Evolutionary conservation across 805 yeast genomes (phyloP), one percentile per base, ranked within the genome.

Genomic region (Candida quercuum): DNA sequence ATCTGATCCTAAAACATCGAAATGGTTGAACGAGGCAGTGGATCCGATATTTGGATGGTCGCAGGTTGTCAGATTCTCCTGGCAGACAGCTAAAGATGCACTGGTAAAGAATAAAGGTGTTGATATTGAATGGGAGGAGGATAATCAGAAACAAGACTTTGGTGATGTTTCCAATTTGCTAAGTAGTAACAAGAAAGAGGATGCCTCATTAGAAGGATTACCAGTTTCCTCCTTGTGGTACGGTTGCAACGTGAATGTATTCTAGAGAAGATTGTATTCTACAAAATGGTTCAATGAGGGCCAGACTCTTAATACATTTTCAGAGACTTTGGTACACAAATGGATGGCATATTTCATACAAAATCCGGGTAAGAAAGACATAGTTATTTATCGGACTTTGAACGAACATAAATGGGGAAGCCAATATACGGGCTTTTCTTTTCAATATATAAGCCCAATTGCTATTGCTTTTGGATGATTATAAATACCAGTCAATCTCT

Each of bases 51-150:
- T 86, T 60, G 98, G 98, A 0, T 93, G 98, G 98, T 71, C 77
- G 36, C 60, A 66, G 6, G 75, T 81, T 32, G 70, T 83, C 8
- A 64, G 99, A 35, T 93, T 81, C 52, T 86, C 95, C 27, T 93
- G 99, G 99, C 93, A 86, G 50, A 93, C 99, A 0, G 78, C 96
- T 2, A 78, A 76, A 47, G 94, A 86, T 43, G 67, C 85, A 26
- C 59, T 91, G 28, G 69, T 67, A 11, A 73, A 69, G 28, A 64
- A 69, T 31, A 71, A 71, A 0, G 78, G 76, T 4, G 62, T 71
- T 1, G 65, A 66, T 1, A 75, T 87, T 37, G 70, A 72, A 15
- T 87, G 91, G 79, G 73, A 67, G 42, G 74, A 69, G 32, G 69
- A 68, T 19, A 59, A 57, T 33, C 47, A 60, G 15, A 54, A 52